Base-by-base conservation (phyloP, 2,329 filamentous ascomycete species). In the Cercospora sojina region DNA sequence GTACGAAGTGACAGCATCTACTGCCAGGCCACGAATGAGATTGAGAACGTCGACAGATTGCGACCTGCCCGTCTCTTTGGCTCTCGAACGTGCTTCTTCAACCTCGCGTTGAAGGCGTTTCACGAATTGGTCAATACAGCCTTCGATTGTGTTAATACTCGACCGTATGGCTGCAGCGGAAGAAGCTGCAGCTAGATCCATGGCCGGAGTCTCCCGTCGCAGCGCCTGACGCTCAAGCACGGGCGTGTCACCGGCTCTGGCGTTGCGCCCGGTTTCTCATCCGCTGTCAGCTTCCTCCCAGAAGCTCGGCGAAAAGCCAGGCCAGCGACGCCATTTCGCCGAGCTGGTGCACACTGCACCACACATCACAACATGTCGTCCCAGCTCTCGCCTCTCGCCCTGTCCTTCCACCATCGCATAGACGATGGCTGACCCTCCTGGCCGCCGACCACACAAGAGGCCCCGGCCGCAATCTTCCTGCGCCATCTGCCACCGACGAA, bases 1-100 rank as follows among this genome's bases (percentile, higher is more conserved):
- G 76, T 87, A 86, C 4, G 80, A 80, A 3, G 82, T 83, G 0
- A 87, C 83, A 4, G 81, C 81, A 75, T 88, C 86, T 3, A 87
- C 76, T 5, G 85, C 83, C 67, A 87, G 73, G 31, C 79, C 80
- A 58, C 84, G 77, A 2, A 80, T 75, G 27, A 85, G 67, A 69
- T 84, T 82, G 61, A 87, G 74, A 8, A 87, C 74, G 71, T 86
- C 81, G 23, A 85, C 79, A 1, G 75, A 70, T 4, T 74, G 70
- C n/a, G 70, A 72, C 8, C 51, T 71, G 13, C 67, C 64, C 2
- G 69, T 73, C 57, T 73, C 74, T 2, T 38, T 38, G 5, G 13
- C 35, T 38, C 35, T 5, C n/a, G 29, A 27, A 5, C 65, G 59
- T 43, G 70, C 70, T 43, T 64, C 59, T 2, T 67, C 70, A 49